Evolutionary conservation across 192 early-diverging fungal species (phyloP), one percentile per base, ranked within the genome.

Genomic region (Linnemannia elongata): DNA sequence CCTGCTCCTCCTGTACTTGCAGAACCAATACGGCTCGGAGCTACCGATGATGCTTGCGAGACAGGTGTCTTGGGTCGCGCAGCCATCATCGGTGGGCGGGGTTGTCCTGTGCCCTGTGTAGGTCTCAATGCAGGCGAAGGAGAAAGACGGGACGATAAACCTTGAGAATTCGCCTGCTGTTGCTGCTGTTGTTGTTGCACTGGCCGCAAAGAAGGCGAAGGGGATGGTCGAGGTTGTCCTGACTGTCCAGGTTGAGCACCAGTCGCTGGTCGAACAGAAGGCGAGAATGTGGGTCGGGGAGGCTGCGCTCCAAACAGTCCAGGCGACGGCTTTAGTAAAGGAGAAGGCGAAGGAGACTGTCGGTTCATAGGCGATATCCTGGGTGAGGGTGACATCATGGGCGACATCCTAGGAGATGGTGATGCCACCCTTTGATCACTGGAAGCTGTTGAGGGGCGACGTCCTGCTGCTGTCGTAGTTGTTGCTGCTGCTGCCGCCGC

Each of bases 311-410:
- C 69, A 6, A 42, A 22, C 6, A 38, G 12, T 30, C 44, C 41
- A 17, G 72, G 44, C 12, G 69, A 42, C 17, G 72, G 72, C 44
- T 45, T 45, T 45, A 73, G 49, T 27, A 45, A 73, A n/a, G 72
- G 72, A 47, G 72, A 73, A 2, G 27, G 72, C 2, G 42, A 45
- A 12, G 44, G 20, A 0, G 36, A 71, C 22, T 33, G 30, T 30
- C 60, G 60, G 27, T 66, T 66, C 60, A 66, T 27, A 4, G 60
- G 60, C 12, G 60, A 33, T 33, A 66, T 35, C 60, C 60, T 66
- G n/a, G 60, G 30, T 27, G 60, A 66, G 12, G 60, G 60, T 2
- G 60, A 66, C 30, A 66, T 66, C 52, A 30, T 75, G 35, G 60
- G 60, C 3, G 60, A 66, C 60, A 66, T 66, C 36, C 49, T 75